Evolutionary conservation across 441 rosid species (phyloP), one percentile per base, ranked within the genome.

Genomic region (Sinapis alba): DNA sequence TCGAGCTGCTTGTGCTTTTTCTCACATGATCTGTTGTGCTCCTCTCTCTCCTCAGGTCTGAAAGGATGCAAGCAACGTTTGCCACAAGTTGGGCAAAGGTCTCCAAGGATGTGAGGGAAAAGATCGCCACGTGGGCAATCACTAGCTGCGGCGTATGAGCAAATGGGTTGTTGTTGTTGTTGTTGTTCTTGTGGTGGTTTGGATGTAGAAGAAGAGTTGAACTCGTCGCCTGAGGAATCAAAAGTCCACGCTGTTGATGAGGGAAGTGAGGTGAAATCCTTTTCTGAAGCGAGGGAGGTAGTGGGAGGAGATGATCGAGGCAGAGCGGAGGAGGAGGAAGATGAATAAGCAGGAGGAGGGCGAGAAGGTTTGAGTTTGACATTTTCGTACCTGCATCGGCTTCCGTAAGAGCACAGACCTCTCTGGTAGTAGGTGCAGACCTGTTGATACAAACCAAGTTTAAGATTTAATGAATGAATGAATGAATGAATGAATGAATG

Each of bases 131-230:
- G 93, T 41, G 97, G 98, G 65, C 98, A 96, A 69, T 75, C 79
- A 57, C 99, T 98, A 79, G 91, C 96, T 23, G 97, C 98, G 81
- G 97, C 97, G 83, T 82, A 92, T 7, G 94, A 93, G 83, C 98
- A 96, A 61, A 96, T 82, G 71, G 97, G 77, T 21, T 62, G 86
- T 18, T 89, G 97, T 20, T 80, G n/a, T n/a, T n/a, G n/a, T n/a
- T n/a, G n/a, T n/a, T n/a, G n/a, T n/a, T n/a, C n/a, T n/a, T n/a
- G n/a, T n/a, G n/a, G 84, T 24, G 82, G 78, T 7, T 23, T 76
- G 71, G 80, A 87, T 89, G 53, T 83, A n/a, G n/a, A n/a, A 93
- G 58, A 93, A 70, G 79, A 93, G 89, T 71, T 88, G 89, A 62
- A 89, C 88, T 73, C 91, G 83, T 62, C 64, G 83, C 78, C 85